phyloP scores from a whole-genome alignment of 2,329 filamentous ascomycete species.

The Alternaria postmessia region DNA sequence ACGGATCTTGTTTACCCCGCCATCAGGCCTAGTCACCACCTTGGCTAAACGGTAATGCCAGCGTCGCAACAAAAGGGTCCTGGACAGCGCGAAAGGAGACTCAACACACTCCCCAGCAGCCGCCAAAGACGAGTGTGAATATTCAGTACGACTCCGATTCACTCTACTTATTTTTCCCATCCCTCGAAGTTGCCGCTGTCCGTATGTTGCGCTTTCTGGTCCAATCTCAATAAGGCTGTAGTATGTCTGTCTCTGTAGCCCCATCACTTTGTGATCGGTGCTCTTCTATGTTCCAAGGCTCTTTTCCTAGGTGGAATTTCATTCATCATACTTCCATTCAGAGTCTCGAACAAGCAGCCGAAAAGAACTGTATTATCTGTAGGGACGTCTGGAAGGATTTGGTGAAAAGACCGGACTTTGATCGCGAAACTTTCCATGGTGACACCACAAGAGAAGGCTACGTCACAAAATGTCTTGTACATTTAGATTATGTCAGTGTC shows the following conservation, averaged over 20 bases:
- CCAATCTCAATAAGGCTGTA: background rate
- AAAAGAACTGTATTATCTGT: background rate
- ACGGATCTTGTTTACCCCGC: background rate
- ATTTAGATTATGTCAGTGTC: too few relatives aligned
- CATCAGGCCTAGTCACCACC: too few relatives aligned
- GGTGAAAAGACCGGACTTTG: background rate
- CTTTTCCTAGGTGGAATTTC: too few relatives aligned
- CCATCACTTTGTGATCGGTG: background rate
- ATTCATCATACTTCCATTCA: background rate
- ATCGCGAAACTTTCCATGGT: background rate
- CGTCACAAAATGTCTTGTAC: rapidly evolving
- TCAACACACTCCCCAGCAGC: too few relatives aligned
- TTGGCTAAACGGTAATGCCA: too few relatives aligned
- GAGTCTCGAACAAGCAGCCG: background rate
- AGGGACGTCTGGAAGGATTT: background rate
- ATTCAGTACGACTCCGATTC: rapidly evolving
- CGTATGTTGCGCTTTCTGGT: too few relatives aligned
- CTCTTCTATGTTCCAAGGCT: background rate
- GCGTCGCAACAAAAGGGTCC: too few relatives aligned
- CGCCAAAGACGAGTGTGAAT: too few relatives aligned
- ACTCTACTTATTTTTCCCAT: rapidly evolving
- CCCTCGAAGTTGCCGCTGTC: background rate
- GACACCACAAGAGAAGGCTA: too few relatives aligned
- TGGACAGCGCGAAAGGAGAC: too few relatives aligned
- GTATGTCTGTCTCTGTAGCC: background rate